Conservation (phyloP, 176 grass and related monocot genomes). For the Saccharum officinarum region DNA sequence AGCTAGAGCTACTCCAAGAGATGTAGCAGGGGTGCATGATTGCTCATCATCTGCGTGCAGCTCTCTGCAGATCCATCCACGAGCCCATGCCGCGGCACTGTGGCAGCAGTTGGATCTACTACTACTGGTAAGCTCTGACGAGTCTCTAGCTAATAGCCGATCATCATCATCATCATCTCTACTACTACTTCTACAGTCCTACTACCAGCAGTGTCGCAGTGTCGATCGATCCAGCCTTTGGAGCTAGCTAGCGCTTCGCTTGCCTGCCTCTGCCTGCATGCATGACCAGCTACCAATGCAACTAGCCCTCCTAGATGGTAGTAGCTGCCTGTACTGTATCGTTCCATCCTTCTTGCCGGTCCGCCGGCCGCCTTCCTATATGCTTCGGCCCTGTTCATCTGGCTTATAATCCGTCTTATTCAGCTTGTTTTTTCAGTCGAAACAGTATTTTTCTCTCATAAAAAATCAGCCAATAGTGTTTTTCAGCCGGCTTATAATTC, state of each 20-base stretch:
- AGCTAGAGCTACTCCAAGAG: no score
- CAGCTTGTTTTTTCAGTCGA: no score
- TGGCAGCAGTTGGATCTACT: no score
- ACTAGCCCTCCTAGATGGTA: not conserved
- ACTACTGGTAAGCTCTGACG: no score
- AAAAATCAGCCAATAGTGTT: no score
- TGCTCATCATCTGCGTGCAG: not conserved
- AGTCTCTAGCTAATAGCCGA: not conserved
- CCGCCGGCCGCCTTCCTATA: not conserved
- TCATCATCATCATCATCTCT: no score
- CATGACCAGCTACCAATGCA: not conserved
- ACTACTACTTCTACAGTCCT: not conserved
- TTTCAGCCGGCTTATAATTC: no score
- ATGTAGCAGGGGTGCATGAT: not conserved
- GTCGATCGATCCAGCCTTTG: no score
- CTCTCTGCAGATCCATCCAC: not conserved
- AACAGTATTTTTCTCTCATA: no score
- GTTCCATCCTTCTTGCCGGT: constrained; percentile 8
- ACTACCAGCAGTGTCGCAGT: not conserved
- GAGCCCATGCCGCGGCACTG: not conserved
- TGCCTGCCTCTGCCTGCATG: not conserved
- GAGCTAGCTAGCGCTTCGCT: no score
- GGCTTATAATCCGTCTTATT: no score
- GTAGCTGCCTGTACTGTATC: not conserved
- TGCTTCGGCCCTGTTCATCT: no score